These are phyloP conservation scores for Linnemannia zychae DNA, from an alignment of 192 early-diverging fungal species.

Conservation along the genomic window DNA sequence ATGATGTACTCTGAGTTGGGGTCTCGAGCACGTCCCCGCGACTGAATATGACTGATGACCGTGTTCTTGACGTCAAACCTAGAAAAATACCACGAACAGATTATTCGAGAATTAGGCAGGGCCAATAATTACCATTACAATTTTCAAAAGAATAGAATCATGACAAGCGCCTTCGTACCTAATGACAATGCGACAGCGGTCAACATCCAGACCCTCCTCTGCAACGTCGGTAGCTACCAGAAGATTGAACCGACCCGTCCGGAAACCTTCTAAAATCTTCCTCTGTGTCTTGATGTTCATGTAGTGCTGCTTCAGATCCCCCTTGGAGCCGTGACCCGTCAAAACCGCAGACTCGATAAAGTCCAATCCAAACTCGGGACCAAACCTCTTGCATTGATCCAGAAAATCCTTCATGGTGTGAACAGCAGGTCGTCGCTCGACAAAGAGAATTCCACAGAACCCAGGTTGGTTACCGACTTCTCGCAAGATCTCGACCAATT, in stretches of 20 bases:
- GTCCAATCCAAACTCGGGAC: slow-evolving; percentile 44
- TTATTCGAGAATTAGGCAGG: neutral
- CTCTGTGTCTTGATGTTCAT: slow-evolving; percentile 69
- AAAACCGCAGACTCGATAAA: slow-evolving; percentile 63
- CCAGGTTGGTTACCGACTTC: neutral
- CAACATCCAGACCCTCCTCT: slow-evolving; percentile 95
- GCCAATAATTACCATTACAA: neutral
- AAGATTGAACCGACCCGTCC: slow-evolving; percentile 75
- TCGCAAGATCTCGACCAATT: slow-evolving; percentile 12
- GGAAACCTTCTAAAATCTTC: slow-evolving; percentile 75
- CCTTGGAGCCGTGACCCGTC: slow-evolving; percentile 69
- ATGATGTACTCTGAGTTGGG: slow-evolving; percentile 80
- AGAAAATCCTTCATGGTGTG: slow-evolving; percentile 66
- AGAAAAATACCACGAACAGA: neutral
- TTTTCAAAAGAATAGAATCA: neutral
- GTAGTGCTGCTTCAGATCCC: slow-evolving; percentile 52
- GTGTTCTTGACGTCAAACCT: slow-evolving; percentile 85
- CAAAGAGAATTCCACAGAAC: slow-evolving; percentile 93
- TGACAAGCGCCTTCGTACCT: slow-evolving; percentile 53
- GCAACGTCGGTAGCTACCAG: slow-evolving; percentile 93
- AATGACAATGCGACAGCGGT: slow-evolving; percentile 89
- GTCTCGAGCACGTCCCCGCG: slow-evolving; percentile 86
- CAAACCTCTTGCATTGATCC: slow-evolving; percentile 61
- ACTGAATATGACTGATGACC: slow-evolving; percentile 86
- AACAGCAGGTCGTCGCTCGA: slow-evolving; percentile 78